Conservation (phyloP, 352 stramenopile genomes). For the Phytophthora pseudosyringae region DNA sequence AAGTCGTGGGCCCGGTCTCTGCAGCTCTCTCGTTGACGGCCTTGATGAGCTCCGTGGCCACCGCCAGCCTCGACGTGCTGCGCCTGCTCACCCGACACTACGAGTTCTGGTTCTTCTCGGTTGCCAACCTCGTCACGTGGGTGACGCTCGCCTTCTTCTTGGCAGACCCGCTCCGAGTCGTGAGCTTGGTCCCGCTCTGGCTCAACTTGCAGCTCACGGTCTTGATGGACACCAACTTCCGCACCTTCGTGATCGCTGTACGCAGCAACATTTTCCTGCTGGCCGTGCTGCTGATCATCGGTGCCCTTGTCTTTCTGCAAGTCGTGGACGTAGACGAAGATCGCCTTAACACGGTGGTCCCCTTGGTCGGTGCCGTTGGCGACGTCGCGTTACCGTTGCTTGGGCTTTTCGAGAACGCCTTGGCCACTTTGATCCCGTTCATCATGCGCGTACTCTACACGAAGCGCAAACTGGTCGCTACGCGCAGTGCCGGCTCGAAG, state of each 20-base stretch:
- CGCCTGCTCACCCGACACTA: constrained; percentile 33
- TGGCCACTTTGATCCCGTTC: constrained; percentile 46
- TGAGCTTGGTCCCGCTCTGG: constrained; percentile 31
- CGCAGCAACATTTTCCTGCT: constrained; percentile 29
- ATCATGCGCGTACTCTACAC: constrained; percentile 40
- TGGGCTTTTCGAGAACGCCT: constrained; percentile 52
- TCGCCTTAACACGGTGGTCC: constrained; percentile 4
- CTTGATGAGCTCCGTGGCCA: constrained; percentile 28
- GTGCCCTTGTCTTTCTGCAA: constrained; percentile 23
- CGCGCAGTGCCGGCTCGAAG: constrained; percentile 29
- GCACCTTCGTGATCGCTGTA: constrained; percentile 36
- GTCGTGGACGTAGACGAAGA: constrained; percentile 31
- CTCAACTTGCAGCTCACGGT: constrained; percentile 32
- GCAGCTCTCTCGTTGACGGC: constrained; percentile 19
- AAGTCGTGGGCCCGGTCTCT: constrained; percentile 13
- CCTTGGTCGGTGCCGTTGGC: constrained; percentile 15
- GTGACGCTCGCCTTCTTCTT: constrained; percentile 35
- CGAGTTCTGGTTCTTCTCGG: constrained; percentile 57
- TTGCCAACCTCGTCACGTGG: constrained; percentile 39
- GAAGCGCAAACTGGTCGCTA: constrained; percentile 37
- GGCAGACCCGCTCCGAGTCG: constrained; percentile 29
- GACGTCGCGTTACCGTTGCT: constrained; percentile 37
- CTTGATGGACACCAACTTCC: constrained; percentile 47
- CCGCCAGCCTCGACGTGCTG: constrained; percentile 41
- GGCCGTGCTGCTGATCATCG: constrained; percentile 25